These are phyloP conservation scores for Plantago coronopus DNA, from an alignment of 305 asterid genomes.

Conservation along the genomic window DNA sequence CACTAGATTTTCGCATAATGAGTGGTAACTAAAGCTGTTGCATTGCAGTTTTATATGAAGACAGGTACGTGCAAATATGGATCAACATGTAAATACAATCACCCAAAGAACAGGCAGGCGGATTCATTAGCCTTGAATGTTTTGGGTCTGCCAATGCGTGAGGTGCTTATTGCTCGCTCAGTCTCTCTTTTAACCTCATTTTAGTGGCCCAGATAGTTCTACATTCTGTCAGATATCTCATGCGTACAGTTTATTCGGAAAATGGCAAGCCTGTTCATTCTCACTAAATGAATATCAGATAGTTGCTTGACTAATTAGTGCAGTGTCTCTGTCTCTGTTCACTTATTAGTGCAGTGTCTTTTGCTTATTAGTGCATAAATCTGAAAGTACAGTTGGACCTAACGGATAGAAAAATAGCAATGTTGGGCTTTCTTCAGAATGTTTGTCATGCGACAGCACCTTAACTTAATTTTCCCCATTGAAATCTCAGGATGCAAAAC, in stretches of 20 bases:
- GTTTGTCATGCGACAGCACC: too few species aligned
- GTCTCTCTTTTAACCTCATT: neutral
- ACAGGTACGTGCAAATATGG: conserved; percentile 76
- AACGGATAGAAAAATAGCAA: neutral
- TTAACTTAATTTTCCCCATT: too few species aligned
- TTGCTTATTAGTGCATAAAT: too few species aligned
- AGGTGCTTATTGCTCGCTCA: conserved; percentile 39
- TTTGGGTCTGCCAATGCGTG: conserved; percentile 68
- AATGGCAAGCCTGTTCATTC: too few species aligned
- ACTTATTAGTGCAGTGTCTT: too few species aligned
- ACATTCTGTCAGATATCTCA: too few species aligned
- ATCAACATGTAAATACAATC: conserved; percentile 60
- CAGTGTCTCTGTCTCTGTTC: too few species aligned
- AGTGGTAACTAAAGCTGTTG: neutral
- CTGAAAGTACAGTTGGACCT: neutral
- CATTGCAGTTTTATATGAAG: conserved; percentile 57
- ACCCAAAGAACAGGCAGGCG: conserved; percentile 39
- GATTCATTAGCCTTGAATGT: conserved; percentile 35
- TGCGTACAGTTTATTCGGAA: too few species aligned
- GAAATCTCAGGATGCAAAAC: conserved; percentile 42
- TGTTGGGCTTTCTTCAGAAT: too few species aligned
- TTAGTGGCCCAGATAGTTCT: neutral
- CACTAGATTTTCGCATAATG: neutral
- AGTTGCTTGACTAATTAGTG: neutral
- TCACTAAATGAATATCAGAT: neutral